These are phyloP conservation scores for Auriscalpium vulgare DNA, from an alignment of 768 basidiomycete species.

Conservation along the genomic window DNA sequence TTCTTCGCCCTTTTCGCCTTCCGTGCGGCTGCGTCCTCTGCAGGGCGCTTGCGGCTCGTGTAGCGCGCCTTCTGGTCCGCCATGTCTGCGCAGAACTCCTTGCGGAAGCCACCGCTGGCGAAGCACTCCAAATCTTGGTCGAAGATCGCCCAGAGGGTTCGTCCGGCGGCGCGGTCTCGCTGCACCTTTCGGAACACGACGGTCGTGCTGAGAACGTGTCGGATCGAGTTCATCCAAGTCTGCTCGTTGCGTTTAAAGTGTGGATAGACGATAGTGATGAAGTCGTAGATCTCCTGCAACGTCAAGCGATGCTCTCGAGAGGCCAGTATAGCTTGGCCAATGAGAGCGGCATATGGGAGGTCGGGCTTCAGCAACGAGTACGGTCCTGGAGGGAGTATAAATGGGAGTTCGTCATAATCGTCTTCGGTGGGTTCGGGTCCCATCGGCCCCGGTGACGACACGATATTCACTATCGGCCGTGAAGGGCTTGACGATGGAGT, in stretches of 20 bases:
- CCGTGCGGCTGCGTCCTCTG: slow-evolving; percentile 13
- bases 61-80: slow-evolving; percentile 23
- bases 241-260: slow-evolving; percentile 88
- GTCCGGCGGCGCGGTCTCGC: slow-evolving; percentile 67
- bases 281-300: slow-evolving; percentile 93
- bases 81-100: slow-evolving; percentile 39
- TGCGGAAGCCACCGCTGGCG: slow-evolving; percentile 73
- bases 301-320: slow-evolving; percentile 79
- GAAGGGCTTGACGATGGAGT: slow-evolving; percentile 62
- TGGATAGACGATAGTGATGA: slow-evolving; percentile 90
- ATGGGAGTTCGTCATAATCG: slow-evolving; percentile 61
- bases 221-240: slow-evolving; percentile 97
- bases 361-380: slow-evolving; percentile 77
- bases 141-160: slow-evolving; percentile 84
- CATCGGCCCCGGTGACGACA: slow-evolving; percentile 81
- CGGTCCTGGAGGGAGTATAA: slow-evolving; percentile 75
- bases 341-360: slow-evolving; percentile 88
- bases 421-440: slow-evolving; percentile 54
- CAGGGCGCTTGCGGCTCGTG: slow-evolving; percentile 10
- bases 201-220: slow-evolving; percentile 93
- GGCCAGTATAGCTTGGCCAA: slow-evolving; percentile 89
- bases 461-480: slow-evolving; percentile 57
- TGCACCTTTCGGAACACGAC: slow-evolving; percentile 83
- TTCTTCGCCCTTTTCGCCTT: slow-evolving; percentile 26
- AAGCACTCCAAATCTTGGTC: slow-evolving; percentile 81